Conservation (phyloP, 208 protist species). For the Leptomonas seymouri region DNA sequence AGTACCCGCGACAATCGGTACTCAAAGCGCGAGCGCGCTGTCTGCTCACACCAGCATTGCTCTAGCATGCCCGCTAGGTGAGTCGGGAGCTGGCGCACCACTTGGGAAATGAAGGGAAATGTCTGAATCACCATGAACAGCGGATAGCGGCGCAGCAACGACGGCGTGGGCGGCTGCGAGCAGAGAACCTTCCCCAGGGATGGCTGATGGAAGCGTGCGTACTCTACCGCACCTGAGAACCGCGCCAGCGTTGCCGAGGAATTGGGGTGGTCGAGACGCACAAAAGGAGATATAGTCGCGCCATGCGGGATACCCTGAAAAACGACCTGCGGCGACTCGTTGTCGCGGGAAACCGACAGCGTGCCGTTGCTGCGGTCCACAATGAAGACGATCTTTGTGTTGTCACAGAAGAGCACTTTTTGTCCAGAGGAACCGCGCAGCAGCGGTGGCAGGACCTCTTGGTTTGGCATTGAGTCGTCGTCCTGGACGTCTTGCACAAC, state of each 20-base stretch:
- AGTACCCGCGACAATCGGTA: conserved; percentile 67
- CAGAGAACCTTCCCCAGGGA: conserved; percentile 41
- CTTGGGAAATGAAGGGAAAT: conserved; percentile 52
- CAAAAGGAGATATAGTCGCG: conserved; percentile 76
- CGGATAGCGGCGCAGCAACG: conserved; percentile 70
- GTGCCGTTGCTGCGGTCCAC: conserved; percentile 73
- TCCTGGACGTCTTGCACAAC: conserved; percentile 91
- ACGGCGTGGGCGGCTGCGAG: conserved; percentile 70
- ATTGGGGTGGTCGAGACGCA: conserved; percentile 84
- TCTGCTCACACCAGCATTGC: conserved; percentile 56
- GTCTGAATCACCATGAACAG: conserved; percentile 58
- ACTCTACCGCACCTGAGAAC: conserved; percentile 51
- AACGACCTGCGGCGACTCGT: conserved; percentile 73
- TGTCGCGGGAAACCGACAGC: conserved; percentile 75
- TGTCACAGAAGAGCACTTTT: conserved; percentile 63
- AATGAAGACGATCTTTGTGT: conserved; percentile 86
- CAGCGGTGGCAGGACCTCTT: conserved; percentile 65
- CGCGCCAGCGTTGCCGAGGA: conserved; percentile 70
- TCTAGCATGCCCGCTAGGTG: conserved; percentile 51
- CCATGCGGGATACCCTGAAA: conserved; percentile 76
- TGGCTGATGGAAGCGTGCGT: conserved; percentile 37
- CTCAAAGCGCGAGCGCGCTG: conserved; percentile 51
- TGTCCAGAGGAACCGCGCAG: conserved; percentile 19
- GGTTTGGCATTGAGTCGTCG: conserved; percentile 77
- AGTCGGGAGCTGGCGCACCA: conserved; percentile 57